Base-by-base conservation (phyloP, 169 alveolate species). In the Eimeria zaria region DNA sequence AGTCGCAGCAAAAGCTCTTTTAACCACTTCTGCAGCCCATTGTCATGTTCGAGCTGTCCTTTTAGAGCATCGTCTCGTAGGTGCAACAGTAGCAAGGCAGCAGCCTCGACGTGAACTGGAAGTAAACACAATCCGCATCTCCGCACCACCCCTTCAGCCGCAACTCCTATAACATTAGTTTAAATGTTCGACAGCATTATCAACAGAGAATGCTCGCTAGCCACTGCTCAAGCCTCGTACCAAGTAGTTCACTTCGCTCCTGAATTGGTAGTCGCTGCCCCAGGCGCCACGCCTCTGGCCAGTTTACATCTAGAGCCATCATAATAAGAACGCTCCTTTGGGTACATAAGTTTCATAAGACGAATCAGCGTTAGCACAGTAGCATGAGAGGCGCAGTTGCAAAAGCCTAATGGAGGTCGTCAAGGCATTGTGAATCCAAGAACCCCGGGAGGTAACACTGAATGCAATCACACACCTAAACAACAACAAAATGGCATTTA, bases 221-320 rank as follows among this genome's bases (percentile, higher is more conserved):
- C 36, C 89, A 53, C 55, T 83, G 55, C n/a, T 44, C 36, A 24
- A 18, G 36, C 33, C 27, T 27, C 92, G 22, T 87, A 87, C 93
- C 81, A 39, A 87, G 55, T 1, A 87, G 93, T 33, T 58, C 41
- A 36, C 64, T 87, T 16, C 93, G 93, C 64, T 87, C 83, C 18
- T 36, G 64, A 39, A 83, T 83, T 9, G 81, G 83, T 73, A 87
- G 39, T 36, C 58, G 44, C 81, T 51, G 67, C 41, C 30, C 81
- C 44, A 87, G 93, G 81, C 93, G 93, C 78, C 81, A 64, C 24
- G 51, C 93, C 81, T 39, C 93, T 8, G 93, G 93, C 93, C 93
- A 87, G 41, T 39, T 33, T 24, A 87, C 46, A 9, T 51, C 51
- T 30, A 53, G 20, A 55, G 69, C 55, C 76, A 33, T 76, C 91